Conservation (phyloP, 2,329 filamentous ascomycete species). For the Colletotrichum karsti region DNA sequence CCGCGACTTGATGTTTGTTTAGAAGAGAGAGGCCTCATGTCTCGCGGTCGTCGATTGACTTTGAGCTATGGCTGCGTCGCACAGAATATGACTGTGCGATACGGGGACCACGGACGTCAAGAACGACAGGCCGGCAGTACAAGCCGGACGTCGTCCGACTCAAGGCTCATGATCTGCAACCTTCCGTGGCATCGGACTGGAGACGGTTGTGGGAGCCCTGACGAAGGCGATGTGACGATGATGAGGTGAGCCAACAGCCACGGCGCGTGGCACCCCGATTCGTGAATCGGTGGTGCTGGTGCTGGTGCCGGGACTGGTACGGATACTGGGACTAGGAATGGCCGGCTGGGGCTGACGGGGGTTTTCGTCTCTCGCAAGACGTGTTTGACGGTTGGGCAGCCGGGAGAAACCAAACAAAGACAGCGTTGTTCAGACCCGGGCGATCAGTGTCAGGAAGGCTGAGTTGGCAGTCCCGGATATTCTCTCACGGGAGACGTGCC, state of each 20-base stretch:
- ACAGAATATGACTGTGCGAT: conserved; percentile 1
- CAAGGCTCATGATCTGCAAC: conserved; percentile 10
- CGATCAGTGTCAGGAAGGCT: conserved; percentile 2
- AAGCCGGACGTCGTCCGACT: conserved; percentile 14
- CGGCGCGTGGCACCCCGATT: conserved; percentile 5
- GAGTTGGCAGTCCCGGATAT: not conserved
- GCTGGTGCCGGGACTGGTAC: not conserved
- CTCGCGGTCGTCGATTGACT: not conserved
- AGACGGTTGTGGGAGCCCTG: not conserved
- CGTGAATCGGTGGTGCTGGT: not conserved
- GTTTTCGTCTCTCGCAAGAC: not conserved
- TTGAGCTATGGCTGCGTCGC: not conserved
- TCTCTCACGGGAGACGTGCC: not conserved
- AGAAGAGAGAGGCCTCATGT: conserved; percentile 7
- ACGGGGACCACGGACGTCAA: conserved; percentile 8
- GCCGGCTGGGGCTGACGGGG: not conserved
- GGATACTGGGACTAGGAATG: not conserved
- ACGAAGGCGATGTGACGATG: conserved; percentile 11
- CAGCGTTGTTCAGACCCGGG: not conserved
- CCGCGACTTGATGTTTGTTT: conserved; percentile 11
- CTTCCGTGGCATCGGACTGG: conserved; percentile 1
- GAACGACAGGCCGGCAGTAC: conserved; percentile 1
- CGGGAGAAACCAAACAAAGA: not conserved
- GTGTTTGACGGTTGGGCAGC: not conserved
- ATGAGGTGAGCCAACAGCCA: conserved; percentile 14